phyloP scores from a whole-genome alignment of 2,329 filamentous ascomycete species.

The Fusarium abutilonis region DNA sequence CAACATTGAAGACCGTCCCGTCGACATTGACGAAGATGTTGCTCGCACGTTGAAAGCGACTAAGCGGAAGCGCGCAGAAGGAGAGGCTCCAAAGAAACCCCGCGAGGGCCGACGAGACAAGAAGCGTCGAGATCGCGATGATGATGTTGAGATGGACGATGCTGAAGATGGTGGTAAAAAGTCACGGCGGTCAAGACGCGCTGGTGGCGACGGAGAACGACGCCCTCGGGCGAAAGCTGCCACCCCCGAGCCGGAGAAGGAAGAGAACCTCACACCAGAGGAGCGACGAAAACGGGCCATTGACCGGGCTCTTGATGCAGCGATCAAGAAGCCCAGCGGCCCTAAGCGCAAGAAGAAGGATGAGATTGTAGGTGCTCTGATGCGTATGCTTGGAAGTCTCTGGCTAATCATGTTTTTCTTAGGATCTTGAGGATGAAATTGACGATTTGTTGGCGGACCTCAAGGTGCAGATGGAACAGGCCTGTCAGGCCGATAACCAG shows the following conservation, averaged over 20 bases:
- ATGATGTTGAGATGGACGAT: slow-evolving; percentile 60
- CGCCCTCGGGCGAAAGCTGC: slow-evolving; percentile 57
- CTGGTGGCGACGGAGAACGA: slow-evolving; percentile 57
- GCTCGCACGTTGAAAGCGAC: slow-evolving; percentile 70
- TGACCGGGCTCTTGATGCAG: slow-evolving; percentile 86
- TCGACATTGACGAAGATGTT: slow-evolving; percentile 74
- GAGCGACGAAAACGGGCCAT: slow-evolving; percentile 85
- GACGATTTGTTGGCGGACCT: slow-evolving; percentile 90
- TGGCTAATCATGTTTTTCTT: slow-evolving; percentile 35
- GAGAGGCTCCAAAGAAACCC: slow-evolving; percentile 75
- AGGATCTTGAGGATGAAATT: slow-evolving; percentile 90
- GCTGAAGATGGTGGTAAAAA: slow-evolving; percentile 57
- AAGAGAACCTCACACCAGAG: slow-evolving; percentile 83
- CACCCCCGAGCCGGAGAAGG: slow-evolving; percentile 71
- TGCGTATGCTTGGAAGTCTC: not conserved
- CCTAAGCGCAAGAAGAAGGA: slow-evolving; percentile 82
- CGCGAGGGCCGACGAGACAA: slow-evolving; percentile 78
- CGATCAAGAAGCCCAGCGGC: slow-evolving; percentile 77
- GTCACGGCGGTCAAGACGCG: slow-evolving; percentile 59
- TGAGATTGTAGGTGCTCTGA: slow-evolving; percentile 74
- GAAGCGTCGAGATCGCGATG: slow-evolving; percentile 62
- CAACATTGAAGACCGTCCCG: slow-evolving; percentile 69
- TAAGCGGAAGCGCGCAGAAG: slow-evolving; percentile 72
- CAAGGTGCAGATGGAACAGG: slow-evolving; percentile 88
- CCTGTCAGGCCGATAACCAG: slow-evolving; percentile 85